A percentile compares a stretch with the other conserved stretches of the same genome.
Conservation (phyloP, 2,329 filamentous ascomycete genomes). For the Sporothrix humicola region DNA sequence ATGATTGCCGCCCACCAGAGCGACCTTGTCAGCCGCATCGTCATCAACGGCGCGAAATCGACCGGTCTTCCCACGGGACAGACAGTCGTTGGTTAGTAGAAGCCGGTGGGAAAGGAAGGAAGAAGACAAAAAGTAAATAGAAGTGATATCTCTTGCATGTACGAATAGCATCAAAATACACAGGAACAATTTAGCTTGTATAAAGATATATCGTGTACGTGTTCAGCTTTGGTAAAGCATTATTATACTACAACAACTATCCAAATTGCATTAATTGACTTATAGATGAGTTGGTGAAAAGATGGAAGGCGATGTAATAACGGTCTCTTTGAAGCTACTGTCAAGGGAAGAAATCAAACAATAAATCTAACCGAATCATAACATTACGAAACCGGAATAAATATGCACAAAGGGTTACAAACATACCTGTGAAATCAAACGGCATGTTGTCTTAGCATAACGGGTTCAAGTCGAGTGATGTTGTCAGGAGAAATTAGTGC, state of each 20-base stretch:
- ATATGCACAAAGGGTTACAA: no score
- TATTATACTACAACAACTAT: no score
- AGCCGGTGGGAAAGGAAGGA: neutral
- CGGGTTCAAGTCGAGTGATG: neutral
- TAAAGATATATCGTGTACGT: no score
- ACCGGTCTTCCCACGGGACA: constrained; percentile 47
- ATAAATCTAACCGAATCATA: no score
- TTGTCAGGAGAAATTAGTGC: neutral
- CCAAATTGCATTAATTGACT: no score
- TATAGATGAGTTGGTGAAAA: no score
- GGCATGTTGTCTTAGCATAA: no score
- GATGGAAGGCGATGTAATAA: neutral
- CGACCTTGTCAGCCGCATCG: constrained; percentile 62
- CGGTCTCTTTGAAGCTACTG: no score
- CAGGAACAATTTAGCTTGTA: neutral
- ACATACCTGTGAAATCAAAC: neutral
- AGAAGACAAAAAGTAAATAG: neutral
- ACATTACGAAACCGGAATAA: no score
- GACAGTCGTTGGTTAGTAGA: constrained; percentile 41
- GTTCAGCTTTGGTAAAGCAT: no score
- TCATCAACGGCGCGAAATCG: constrained; percentile 50
- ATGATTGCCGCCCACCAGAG: constrained; percentile 76
- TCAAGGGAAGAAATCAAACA: no score
- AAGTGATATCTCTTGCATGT: constrained; percentile 13
- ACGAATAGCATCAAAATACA: constrained; percentile 19